phyloP scores from a whole-genome alignment of 225 moss, liverwort and hornwort genomes.

The Sphagnum contortum region DNA sequence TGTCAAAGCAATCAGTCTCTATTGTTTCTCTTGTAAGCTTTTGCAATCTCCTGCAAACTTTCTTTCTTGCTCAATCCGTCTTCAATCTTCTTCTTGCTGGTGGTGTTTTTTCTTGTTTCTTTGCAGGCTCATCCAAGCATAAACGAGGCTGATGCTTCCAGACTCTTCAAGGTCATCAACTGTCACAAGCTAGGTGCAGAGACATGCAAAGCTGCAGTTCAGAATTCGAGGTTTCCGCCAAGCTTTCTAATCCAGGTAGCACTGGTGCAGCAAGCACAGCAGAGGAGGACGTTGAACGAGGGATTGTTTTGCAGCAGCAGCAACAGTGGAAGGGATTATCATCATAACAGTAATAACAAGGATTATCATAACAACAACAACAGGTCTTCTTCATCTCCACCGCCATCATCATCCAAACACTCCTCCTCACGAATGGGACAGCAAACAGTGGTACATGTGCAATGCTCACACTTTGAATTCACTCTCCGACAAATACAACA shows the following conservation, averaged over 20 bases:
- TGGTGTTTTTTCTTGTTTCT: background rate
- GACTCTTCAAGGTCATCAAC: conserved; percentile 74
- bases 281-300: too few relatives aligned
- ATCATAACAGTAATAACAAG: too few relatives aligned
- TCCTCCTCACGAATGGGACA: conserved; percentile 37
- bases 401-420: conserved; percentile 10
- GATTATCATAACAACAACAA: too few relatives aligned
- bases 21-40: too few relatives aligned
- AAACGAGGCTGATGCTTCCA: conserved; percentile 57
- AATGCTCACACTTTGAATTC: conserved; percentile 89
- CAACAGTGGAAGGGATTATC: conserved; percentile 21
- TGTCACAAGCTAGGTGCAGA: conserved; percentile 73
- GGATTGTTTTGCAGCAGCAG: too few relatives aligned
- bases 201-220: conserved; percentile 64
- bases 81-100: background rate
- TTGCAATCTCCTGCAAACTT: too few relatives aligned
- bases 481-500: conserved; percentile 69
- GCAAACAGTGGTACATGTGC: conserved; percentile 65
- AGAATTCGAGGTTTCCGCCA: conserved; percentile 74
- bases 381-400: conserved; percentile 23
- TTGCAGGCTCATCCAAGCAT: conserved; percentile 75
- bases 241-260: conserved; percentile 79
- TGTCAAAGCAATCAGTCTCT: too few relatives aligned
- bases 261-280: conserved; percentile 49
- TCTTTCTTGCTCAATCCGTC: too few relatives aligned